phyloP scores from a whole-genome alignment of 2,329 filamentous ascomycete genomes.

The Penicillium sp. region DNA sequence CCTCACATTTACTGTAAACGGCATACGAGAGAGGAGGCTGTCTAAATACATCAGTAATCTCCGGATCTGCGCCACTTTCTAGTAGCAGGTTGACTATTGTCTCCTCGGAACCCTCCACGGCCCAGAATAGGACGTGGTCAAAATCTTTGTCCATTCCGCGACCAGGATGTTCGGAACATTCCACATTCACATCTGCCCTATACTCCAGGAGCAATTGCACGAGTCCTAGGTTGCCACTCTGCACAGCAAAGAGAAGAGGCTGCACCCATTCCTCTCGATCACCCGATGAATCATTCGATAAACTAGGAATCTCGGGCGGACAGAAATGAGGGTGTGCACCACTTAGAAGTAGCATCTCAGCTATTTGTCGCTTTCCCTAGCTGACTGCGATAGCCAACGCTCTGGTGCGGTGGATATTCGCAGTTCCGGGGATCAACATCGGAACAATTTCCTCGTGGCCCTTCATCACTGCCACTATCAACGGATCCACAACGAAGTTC shows the following conservation, averaged over 20 bases:
- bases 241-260: background rate
- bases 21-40: background rate
- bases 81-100: background rate
- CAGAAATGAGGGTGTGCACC: background rate
- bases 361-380: background rate
- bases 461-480: no score
- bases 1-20: background rate
- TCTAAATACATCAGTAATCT: background rate
- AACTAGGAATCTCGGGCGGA: background rate
- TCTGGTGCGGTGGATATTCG: background rate
- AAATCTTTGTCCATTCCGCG: background rate
- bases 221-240: rapidly evolving
- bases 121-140: no score
- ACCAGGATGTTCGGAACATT: no score
- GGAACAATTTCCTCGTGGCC: no score
- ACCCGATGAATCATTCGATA: rapidly evolving
- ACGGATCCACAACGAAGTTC: no score
- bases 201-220: background rate
- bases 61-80: background rate
- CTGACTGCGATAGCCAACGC: background rate
- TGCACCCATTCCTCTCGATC: background rate
- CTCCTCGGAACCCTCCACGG: background rate
- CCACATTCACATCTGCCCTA: background rate
- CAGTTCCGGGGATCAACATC: background rate
- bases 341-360: background rate